Base-by-base conservation (phyloP, 1,139 yeast species). In the Pneumocystis wakefieldiae region DNA sequence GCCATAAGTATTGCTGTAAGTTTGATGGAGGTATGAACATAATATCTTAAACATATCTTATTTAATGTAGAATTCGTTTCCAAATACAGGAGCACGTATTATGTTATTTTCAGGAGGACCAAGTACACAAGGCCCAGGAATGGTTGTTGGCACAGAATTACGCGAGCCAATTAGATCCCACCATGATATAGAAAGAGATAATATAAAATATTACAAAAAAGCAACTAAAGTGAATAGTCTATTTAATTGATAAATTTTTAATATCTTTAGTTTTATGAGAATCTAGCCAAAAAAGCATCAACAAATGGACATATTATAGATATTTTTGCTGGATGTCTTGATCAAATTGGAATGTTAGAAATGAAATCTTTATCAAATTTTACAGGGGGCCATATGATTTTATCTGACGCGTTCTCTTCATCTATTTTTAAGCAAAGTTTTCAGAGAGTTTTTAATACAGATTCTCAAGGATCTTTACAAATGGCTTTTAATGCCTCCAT, bases 101-200 rank as follows among this genome's bases (percentile, higher is more conserved):
- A 85, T 89, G 81, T 80, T 92, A 68, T 92, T 92, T 72, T 84
- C 96, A 60, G 95, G 94, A 64, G 99, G 98, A 67, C 96, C 97
- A 62, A 86, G 97, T 72, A 92, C 99, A 62, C 84, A 89, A 71
- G 87, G 86, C 59, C 98, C 99, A 14, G 99, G 99, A 71, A 78
- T 89, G 76, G 90, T 92, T 71, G 98, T 92, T 57, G 89, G 95
- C 60, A 84, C 87, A 41, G 94, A 90, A 74, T 81, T 92, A 73
- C 87, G 88, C 73, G 98, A 92, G 75, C 96, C 98, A 64, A 87
- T 94, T 70, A 84, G 99, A 79, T 91, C 97, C 4, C 99, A 92
- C 75, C 90, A 89, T 69, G 98, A 92, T 74, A 88, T 92, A 69
- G 95, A 87, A 72, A 83, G 87, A 68, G 96, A 90, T 71, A 79